Base-by-base conservation (phyloP, 345 rosid species). In the Syzygium aromaticum region DNA sequence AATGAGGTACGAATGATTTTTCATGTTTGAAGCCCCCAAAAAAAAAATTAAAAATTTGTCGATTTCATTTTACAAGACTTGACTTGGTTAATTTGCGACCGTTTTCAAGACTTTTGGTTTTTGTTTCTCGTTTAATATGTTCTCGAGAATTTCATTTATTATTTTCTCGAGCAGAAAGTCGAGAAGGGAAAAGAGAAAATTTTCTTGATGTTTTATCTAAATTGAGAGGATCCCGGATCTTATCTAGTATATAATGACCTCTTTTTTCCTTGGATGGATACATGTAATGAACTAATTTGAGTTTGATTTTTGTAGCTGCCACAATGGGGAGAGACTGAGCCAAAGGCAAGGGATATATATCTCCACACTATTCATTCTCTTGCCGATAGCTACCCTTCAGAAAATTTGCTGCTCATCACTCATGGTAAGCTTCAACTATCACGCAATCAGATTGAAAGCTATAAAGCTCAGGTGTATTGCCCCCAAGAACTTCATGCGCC, bases 341-440 rank as follows among this genome's bases (percentile, higher is more conserved):
- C 5, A 51, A 91, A 85, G 40, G 90, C 98, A 15, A 91, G 94
- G 89, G 89, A 84, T 21, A 94, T 98, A 84, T 98, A 93, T 90
- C 90, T 89, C 57, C 89, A 91, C n/a, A 89, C 91, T 40, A 89
- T 98, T 8, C 92, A 90, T 86, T 91, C 94, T 5, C 97, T 96
- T 16, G 96, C 97, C 0, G 93, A 95, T 92, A 94, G 89, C 90
- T 94, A 95, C 93, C 98, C 99, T 63, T 78, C 89, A 52, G 96
- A 98, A 85, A 96, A 96, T 87, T 88, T 98, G 94, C 93, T 95
- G 85, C 91, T 98, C 49, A 94, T 98, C 87, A 93, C 99, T 7
- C 99, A 95, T 84, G 99, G 99, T 88, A 57, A 85, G 49, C 82
- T 73, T 11, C 82, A 33, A 8, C 21, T 14, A 14, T 1, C 80